These are phyloP conservation scores for Ganoderma sinense DNA, from an alignment of 1,284 basidiomycete genomes.

Conservation along the genomic window DNA sequence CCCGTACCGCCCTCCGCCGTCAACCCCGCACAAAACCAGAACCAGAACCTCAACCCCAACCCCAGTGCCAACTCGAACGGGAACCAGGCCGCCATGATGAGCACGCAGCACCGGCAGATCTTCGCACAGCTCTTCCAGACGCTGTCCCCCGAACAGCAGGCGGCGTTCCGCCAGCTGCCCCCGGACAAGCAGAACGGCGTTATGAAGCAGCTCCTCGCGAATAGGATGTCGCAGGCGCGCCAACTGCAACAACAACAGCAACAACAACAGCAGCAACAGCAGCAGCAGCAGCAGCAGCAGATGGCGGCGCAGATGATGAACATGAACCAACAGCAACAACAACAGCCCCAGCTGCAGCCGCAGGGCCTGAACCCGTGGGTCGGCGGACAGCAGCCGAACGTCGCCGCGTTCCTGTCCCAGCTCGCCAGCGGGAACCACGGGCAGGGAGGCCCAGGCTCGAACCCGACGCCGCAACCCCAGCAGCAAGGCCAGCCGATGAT, in stretches of 20 bases:
- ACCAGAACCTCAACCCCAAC: not conserved
- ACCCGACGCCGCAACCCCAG: conserved; percentile 1
- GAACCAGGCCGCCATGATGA: not conserved
- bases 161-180: not conserved
- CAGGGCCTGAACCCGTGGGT: conserved; percentile 23
- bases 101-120: conserved; percentile 8
- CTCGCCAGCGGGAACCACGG: conserved; percentile 1
- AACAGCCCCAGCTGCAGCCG: conserved; percentile 11
- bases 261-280: conserved; percentile 34
- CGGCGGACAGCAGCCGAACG: conserved; percentile 18
- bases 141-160: conserved; percentile 12
- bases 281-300: conserved; percentile 37
- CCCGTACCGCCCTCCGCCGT: not conserved
- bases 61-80: not conserved
- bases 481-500: not conserved
- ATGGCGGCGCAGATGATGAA: conserved; percentile 19
- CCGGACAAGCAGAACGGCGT: not conserved
- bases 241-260: conserved; percentile 26
- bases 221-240: not conserved
- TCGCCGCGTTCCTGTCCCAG: conserved; percentile 19
- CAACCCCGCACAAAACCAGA: not conserved
- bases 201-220: not conserved
- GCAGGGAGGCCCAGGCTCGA: conserved; percentile 19
- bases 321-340: conserved; percentile 2
- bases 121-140: not conserved